A percentile compares a stretch with the other conserved stretches of the same genome.
phyloP scores from a whole-genome alignment of 1,284 basidiomycete genomes.

The Cutaneotrichosporon mucoides region DNA sequence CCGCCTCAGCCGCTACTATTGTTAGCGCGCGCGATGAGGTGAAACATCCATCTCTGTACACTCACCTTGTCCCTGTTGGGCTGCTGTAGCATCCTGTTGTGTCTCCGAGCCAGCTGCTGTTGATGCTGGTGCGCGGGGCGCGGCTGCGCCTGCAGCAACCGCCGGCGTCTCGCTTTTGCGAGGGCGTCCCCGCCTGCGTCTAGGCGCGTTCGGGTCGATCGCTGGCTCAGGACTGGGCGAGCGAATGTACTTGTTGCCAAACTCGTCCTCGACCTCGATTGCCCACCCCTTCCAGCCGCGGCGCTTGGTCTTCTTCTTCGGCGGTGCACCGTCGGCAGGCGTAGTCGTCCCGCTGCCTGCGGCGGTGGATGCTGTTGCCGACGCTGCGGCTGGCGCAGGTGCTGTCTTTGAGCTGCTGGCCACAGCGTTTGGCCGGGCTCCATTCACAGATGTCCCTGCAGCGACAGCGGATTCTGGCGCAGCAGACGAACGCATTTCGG shows the following conservation, averaged over 20 bases:
- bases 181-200: conserved; percentile 14
- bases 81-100: too few species aligned
- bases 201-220: conserved; percentile 8
- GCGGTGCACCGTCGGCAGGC: background rate
- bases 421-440: background rate
- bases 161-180: conserved; percentile 1
- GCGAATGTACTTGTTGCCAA: conserved; percentile 32
- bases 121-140: too few species aligned
- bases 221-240: conserved; percentile 20
- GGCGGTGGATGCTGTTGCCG: background rate
- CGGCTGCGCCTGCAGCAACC: too few species aligned
- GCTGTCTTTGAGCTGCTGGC: background rate
- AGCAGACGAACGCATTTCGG: background rate
- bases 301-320: conserved; percentile 32
- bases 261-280: conserved; percentile 40
- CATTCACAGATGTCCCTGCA: background rate
- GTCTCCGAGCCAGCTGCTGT: too few species aligned
- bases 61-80: background rate
- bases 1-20: too few species aligned
- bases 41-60: too few species aligned
- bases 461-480: background rate
- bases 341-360: background rate
- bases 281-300: conserved; percentile 45
- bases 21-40: too few species aligned
- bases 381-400: background rate